These are phyloP conservation scores for Cryphonectria japonica DNA, from an alignment of 2,329 filamentous ascomycete species.

Conservation along the genomic window DNA sequence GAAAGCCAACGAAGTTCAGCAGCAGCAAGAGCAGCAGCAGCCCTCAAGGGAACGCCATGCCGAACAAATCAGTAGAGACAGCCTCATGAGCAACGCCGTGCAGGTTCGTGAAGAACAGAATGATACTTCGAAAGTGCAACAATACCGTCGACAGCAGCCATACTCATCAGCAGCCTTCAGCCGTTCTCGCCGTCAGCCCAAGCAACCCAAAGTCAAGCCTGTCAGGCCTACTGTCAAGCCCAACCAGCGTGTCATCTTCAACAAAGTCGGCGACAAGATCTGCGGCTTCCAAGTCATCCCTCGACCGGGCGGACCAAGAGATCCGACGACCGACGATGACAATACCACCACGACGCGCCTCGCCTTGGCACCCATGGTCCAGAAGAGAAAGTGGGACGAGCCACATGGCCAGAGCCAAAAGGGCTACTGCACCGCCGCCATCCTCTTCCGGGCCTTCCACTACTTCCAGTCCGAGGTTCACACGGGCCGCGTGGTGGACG, in stretches of 20 bases:
- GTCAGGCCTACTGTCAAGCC: neutral
- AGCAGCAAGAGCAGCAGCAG: too few relatives aligned
- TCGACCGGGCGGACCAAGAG: neutral
- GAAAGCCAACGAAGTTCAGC: neutral
- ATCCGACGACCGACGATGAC: neutral
- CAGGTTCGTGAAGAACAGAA: neutral
- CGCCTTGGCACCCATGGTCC: too few relatives aligned
- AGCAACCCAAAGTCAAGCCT: too few relatives aligned
- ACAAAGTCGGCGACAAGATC: neutral
- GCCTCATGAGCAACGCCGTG: neutral
- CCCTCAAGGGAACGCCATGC: too few relatives aligned
- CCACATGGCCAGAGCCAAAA: neutral
- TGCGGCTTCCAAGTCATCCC: neutral
- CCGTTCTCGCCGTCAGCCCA: too few relatives aligned
- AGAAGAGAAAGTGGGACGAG: slow-evolving; percentile 1
- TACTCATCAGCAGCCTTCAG: neutral
- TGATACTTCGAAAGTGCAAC: neutral
- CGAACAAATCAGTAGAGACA: neutral
- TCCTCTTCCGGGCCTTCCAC: neutral
- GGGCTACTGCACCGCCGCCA: slow-evolving; percentile 5
- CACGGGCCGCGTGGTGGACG: neutral
- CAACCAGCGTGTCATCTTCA: slow-evolving; percentile 3
- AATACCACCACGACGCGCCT: neutral
- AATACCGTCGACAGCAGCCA: neutral
- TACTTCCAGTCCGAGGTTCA: slow-evolving; percentile 8